Evolutionary conservation across 306 rosid genomes (phyloP).

Genomic region (Abrus pulchellus): DNA sequence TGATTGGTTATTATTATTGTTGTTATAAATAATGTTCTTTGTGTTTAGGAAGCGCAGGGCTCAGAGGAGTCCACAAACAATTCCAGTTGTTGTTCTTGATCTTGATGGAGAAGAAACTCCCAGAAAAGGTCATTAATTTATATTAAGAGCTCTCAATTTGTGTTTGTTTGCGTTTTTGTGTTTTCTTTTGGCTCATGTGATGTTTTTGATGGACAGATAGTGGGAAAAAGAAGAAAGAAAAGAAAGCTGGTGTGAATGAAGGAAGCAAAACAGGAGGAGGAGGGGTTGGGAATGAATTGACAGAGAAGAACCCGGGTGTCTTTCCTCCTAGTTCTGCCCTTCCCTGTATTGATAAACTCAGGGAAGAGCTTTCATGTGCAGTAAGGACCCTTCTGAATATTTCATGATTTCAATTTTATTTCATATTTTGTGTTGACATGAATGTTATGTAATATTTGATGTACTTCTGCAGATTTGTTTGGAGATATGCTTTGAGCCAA

Average conservation of each 20-base stretch:
- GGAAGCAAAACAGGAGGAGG: slow-evolving; percentile 52
- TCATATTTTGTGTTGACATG: neutral
- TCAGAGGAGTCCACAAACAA: slow-evolving; percentile 61
- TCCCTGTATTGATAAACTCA: slow-evolving; percentile 86
- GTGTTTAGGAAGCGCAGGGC: slow-evolving; percentile 76
- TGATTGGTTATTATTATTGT: neutral
- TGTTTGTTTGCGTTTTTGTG: neutral
- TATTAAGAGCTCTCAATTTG: neutral
- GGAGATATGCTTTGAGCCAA: slow-evolving; percentile 97
- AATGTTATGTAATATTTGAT: slow-evolving; percentile 10
- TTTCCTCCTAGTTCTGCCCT: slow-evolving; percentile 51
- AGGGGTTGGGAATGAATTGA: slow-evolving; percentile 41
- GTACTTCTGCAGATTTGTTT: slow-evolving; percentile 74
- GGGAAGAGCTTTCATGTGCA: slow-evolving; percentile 96
- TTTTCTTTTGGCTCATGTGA: neutral
- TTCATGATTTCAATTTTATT: neutral
- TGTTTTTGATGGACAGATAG: slow-evolving; percentile 51
- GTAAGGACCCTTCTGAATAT: slow-evolving; percentile 62
- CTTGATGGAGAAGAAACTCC: slow-evolving; percentile 74
- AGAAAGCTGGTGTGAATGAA: slow-evolving; percentile 39
- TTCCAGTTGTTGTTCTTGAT: slow-evolving; percentile 67
- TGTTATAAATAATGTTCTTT: neutral
- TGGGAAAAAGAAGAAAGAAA: slow-evolving; percentile 53
- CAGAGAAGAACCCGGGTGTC: slow-evolving; percentile 50
- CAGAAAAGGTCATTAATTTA: slow-evolving; percentile 57